These are phyloP conservation scores for Ceratocystis diversiconidia DNA, from an alignment of 2,329 filamentous ascomycete genomes.

Conservation along the genomic window DNA sequence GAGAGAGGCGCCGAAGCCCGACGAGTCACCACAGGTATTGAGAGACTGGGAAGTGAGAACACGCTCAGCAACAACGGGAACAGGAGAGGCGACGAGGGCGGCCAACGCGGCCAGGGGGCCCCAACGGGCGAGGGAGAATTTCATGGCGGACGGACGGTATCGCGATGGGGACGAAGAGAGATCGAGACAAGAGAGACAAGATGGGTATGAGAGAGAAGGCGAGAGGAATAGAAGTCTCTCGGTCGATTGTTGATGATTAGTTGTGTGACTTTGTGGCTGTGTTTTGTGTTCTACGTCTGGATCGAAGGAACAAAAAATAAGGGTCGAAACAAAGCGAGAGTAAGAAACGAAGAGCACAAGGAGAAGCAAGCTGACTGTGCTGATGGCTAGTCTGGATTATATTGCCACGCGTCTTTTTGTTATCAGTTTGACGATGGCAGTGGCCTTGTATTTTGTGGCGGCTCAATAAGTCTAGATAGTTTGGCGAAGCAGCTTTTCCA, in stretches of 20 bases:
- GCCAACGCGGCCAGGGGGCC: slow-evolving; percentile 27
- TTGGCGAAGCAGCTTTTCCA: not conserved
- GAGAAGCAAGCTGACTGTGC: not conserved
- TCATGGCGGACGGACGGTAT: slow-evolving; percentile 24
- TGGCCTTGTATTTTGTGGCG: not conserved
- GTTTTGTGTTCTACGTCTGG: not conserved
- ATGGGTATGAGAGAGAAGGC: not conserved
- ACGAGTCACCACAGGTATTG: slow-evolving; percentile 71
- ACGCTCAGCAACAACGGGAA: slow-evolving; percentile 39
- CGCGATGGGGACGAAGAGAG: not conserved
- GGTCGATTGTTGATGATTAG: not conserved
- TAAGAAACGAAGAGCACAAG: not conserved
- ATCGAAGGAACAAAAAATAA: slow-evolving; percentile 2
- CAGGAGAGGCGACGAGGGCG: slow-evolving; percentile 22
- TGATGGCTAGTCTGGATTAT: not conserved
- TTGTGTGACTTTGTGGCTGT: not conserved
- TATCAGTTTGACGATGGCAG: not conserved
- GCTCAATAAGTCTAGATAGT: not conserved
- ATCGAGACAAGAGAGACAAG: not conserved
- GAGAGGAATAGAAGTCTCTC: not conserved
- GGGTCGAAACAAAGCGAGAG: not conserved
- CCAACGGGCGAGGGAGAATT: slow-evolving; percentile 28
- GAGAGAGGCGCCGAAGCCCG: slow-evolving; percentile 71
- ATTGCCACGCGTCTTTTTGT: not conserved
- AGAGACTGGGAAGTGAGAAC: slow-evolving; percentile 72